Percentiles rank a stretch among this genome's conserved stretches.
phyloP scores from a whole-genome alignment of 306 rosid species.

The Trichosanthes cucumerina region DNA sequence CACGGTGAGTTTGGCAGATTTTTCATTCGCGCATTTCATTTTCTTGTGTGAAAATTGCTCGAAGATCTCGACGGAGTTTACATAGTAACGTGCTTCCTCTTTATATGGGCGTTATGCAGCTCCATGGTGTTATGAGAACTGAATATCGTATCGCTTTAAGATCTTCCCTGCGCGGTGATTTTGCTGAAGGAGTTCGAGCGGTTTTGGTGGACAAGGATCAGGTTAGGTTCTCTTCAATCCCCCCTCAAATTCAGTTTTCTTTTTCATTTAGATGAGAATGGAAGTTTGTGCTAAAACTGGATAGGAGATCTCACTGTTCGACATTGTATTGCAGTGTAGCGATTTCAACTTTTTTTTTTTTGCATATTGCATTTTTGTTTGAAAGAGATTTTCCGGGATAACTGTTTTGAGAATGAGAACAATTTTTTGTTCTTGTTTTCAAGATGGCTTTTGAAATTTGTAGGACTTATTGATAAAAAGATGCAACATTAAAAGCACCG shows the following conservation, averaged over 20 bases:
- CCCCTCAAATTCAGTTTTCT: neutral
- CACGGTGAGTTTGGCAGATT: constrained; percentile 35
- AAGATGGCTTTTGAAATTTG: neutral
- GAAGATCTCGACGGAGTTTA: neutral
- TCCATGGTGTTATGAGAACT: constrained; percentile 69
- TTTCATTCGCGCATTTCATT: neutral
- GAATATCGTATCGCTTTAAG: constrained; percentile 85
- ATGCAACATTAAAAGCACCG: neutral
- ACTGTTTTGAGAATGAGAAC: neutral
- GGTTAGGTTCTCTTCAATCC: constrained; percentile 32
- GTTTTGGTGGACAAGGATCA: constrained; percentile 94
- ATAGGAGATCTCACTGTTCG: neutral
- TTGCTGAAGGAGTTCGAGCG: constrained; percentile 93
- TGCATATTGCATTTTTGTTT: neutral
- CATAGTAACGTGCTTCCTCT: neutral
- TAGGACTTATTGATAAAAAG: too few relatives aligned
- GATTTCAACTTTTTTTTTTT: neutral
- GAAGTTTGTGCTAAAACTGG: neutral
- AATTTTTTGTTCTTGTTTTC: neutral
- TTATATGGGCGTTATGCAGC: constrained; percentile 35
- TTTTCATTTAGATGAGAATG: neutral
- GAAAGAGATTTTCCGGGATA: neutral
- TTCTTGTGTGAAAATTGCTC: neutral
- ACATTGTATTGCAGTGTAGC: neutral
- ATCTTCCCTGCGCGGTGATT: constrained; percentile 72